These are phyloP conservation scores for Exophiala calicioides DNA, from an alignment of 2,329 filamentous ascomycete genomes.

Conservation along the genomic window DNA sequence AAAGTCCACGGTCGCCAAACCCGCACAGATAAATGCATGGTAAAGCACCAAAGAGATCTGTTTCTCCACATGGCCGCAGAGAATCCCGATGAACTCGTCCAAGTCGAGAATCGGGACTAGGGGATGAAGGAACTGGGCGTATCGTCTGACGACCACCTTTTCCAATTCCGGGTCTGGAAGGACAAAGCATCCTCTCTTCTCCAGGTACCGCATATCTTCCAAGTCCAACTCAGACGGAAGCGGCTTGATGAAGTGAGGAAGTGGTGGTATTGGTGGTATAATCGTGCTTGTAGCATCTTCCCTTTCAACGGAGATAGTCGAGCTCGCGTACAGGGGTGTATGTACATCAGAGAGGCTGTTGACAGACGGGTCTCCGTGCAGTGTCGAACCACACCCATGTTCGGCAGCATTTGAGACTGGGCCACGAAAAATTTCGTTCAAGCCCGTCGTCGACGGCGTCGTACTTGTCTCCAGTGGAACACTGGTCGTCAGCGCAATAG, in stretches of 20 bases:
- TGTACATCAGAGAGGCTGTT: no score
- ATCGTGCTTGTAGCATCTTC: no score
- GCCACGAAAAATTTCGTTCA: no score
- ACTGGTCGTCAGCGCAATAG: background rate
- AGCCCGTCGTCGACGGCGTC: background rate
- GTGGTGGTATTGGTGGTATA: background rate
- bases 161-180: constrained; percentile 2
- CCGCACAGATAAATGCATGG: constrained; percentile 11
- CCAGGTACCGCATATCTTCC: constrained; percentile 11
- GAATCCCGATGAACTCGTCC: constrained; percentile 3
- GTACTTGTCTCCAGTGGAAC: background rate
- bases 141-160: constrained; percentile 8
- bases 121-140: constrained; percentile 11
- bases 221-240: constrained; percentile 1
- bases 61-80: background rate
- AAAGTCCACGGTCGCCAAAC: constrained; percentile 13
- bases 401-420: no score
- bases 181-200: constrained; percentile 1
- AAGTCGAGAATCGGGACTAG: constrained; percentile 9
- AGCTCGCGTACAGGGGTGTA: background rate
- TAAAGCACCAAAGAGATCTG: constrained; percentile 10
- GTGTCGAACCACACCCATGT: no score
- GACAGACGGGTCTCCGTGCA: no score
- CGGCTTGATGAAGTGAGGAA: constrained; percentile 11
- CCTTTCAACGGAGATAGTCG: background rate